Evolutionary conservation across 352 stramenopile species (phyloP), one percentile per base, ranked within the genome.

Genomic region (Phytophthora multivora): DNA sequence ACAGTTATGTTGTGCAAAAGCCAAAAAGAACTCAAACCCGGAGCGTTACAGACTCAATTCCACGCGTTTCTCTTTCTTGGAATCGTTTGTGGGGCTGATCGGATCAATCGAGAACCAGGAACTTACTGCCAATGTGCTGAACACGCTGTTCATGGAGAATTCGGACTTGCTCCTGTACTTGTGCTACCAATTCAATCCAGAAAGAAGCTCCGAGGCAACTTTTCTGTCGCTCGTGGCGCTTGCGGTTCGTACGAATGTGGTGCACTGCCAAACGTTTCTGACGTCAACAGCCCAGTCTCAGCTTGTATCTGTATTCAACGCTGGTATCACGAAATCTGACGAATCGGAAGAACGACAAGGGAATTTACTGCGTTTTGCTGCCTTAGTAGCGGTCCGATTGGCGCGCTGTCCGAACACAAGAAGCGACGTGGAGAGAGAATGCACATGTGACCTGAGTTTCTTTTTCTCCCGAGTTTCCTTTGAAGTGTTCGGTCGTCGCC

Each of bases 391-490:
- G 21, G 11, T 60, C 5, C 33, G 55, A 39, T 41, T 69, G 12
- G 41, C 47, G 2, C 54, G 61, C 4, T 55, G 47, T 16, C 42
- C 61, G 4, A 36, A 23, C 42, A 3, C 30, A 18, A 35, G 10
- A 4, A 39, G 36, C 5, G 18, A 51, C 18, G 3, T 26, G 5
- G 13, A 39, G 1, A 33, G n/a, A n/a, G n/a, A 36, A 6, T 15
- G 30, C 12, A 28, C 38, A 13, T 15, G 40, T 31, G 38, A 18
- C 4, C 47, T 69, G 1, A 3, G 16, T 0, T 26, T 65, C n/a
- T 69, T n/a, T n/a, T n/a, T 65, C n/a, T 65, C 61, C 2, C 54
- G 54, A 25, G 36, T 69, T 11, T 43, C 54, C 7, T 69, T 55
- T 8, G 61, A 69, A 35, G 6, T 69, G 5, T 69, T 65, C 28